Conservation (phyloP, 495 filamentous ascomycete genomes). For the Hyaloscypha finlandica region DNA sequence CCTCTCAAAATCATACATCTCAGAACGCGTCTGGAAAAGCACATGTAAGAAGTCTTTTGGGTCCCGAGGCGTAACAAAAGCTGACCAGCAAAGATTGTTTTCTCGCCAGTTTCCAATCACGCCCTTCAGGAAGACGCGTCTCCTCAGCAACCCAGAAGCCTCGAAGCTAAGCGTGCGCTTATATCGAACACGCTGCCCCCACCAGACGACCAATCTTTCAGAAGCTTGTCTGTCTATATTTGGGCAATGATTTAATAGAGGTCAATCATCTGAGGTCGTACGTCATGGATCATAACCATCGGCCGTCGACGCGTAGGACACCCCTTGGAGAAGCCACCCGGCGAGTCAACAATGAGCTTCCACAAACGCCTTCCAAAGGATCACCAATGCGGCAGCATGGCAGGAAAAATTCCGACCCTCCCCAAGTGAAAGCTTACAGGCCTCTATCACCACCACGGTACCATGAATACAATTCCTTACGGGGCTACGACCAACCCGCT, state of each 20-base stretch:
- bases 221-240: neutral
- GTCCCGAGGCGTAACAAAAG: neutral
- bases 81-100: neutral
- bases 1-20: neutral
- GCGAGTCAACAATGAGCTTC: conserved; percentile 41
- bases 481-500: neutral
- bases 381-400: conserved; percentile 40
- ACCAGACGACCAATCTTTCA: too few species aligned
- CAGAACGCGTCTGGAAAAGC: neutral
- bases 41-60: neutral
- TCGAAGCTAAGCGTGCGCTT: too few species aligned
- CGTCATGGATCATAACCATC: conserved; percentile 41
- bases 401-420: neutral
- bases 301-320: conserved; percentile 37
- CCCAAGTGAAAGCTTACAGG: neutral
- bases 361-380: conserved; percentile 29
- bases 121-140: neutral
- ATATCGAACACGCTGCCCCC: neutral
- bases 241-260: conserved; percentile 14
- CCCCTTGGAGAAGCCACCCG: conserved; percentile 51
- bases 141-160: neutral
- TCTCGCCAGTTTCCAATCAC: neutral
- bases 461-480: neutral
- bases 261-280: neutral
- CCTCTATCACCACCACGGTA: neutral